Conservation (phyloP, 2,329 filamentous ascomycete genomes). For the Bipolaris cookei region DNA sequence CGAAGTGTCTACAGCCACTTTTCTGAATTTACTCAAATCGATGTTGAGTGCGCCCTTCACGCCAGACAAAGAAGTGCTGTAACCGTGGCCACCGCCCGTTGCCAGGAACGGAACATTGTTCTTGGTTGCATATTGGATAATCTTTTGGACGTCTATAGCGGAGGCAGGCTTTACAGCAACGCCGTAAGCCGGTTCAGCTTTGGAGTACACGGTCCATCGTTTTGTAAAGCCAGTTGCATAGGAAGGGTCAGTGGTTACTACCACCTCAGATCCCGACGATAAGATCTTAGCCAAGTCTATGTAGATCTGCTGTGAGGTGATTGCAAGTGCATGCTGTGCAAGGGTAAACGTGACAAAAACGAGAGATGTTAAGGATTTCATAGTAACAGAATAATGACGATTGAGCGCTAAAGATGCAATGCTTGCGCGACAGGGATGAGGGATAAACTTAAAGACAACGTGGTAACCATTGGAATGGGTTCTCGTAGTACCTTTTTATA, state of each 20-base stretch:
- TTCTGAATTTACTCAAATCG: slow-evolving; percentile 1
- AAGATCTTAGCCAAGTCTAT: slow-evolving; percentile 3
- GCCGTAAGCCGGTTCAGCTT: background rate
- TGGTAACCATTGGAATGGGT: background rate
- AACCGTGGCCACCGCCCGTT: slow-evolving; percentile 1
- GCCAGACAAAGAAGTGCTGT: background rate
- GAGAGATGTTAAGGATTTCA: background rate
- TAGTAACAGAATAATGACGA: background rate
- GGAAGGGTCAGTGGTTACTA: background rate
- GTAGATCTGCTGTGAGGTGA: slow-evolving; percentile 6
- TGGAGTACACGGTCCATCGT: slow-evolving; percentile 4
- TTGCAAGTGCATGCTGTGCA: background rate
- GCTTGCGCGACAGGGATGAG: background rate
- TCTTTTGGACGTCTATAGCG: slow-evolving; percentile 1
- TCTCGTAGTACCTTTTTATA: background rate
- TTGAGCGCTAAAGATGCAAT: too few species aligned
- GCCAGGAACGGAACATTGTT: slow-evolving; percentile 5
- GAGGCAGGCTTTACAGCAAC: slow-evolving; percentile 5
- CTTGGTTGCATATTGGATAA: background rate
- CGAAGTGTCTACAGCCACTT: background rate
- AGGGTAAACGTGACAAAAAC: background rate
- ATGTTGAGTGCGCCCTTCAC: slow-evolving; percentile 1
- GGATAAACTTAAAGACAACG: background rate
- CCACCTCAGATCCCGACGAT: background rate
- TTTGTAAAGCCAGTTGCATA: background rate